These are phyloP conservation scores for Macrophomina pseudophaseolina DNA, from an alignment of 2,329 filamentous ascomycete species.

Conservation along the genomic window DNA sequence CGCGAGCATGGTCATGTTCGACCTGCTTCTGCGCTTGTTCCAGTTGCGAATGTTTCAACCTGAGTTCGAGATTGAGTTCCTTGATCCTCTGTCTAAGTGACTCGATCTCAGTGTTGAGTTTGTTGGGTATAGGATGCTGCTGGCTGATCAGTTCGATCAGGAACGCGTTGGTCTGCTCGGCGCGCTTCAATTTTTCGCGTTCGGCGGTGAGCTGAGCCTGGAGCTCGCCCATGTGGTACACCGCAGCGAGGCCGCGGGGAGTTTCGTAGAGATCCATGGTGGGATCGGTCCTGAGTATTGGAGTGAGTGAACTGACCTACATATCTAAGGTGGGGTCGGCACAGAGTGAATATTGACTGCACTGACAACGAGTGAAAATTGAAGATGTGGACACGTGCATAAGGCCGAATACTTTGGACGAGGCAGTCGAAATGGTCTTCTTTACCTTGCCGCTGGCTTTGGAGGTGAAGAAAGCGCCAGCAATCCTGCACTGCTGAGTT, in stretches of 20 bases:
- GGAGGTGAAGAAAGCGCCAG: no score
- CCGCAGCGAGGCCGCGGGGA: not conserved
- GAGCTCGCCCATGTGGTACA: slow-evolving; percentile 5
- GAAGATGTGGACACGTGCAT: no score
- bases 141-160: not conserved
- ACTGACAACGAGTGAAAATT: no score
- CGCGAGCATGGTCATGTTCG: not conserved
- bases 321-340: no score
- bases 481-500: no score
- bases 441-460: no score
- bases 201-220: slow-evolving; percentile 4
- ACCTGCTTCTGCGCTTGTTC: not conserved
- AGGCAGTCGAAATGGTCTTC: no score
- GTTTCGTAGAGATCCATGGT: not conserved
- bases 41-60: not conserved
- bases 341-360: no score
- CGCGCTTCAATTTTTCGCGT: not conserved
- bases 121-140: not conserved
- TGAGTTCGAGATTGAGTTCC: not conserved
- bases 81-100: not conserved
- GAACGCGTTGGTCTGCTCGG: not conserved
- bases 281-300: not conserved
- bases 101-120: not conserved
- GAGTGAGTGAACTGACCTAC: not conserved
- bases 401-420: no score